These are phyloP conservation scores for Circinella umbellata DNA, from an alignment of 371 early-diverging fungal species.

Conservation along the genomic window DNA sequence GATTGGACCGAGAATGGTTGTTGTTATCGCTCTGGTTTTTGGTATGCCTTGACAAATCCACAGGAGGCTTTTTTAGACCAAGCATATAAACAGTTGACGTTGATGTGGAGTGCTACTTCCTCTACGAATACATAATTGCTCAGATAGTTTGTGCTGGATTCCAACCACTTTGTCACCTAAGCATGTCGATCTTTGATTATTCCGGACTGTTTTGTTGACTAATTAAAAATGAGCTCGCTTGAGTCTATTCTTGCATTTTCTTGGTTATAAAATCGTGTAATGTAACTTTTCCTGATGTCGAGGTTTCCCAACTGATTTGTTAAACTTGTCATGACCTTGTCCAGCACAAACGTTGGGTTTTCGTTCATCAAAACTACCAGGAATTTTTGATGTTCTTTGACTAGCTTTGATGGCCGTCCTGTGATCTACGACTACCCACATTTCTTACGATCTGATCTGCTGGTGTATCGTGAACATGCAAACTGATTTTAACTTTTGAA, in stretches of 20 bases:
- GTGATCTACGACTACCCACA: conserved; percentile 21
- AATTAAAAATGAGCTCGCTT: conserved; percentile 27
- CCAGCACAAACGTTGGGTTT: conserved; percentile 22
- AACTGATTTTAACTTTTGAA: too few relatives aligned
- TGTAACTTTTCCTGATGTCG: conserved; percentile 20
- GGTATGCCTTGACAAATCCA: conserved; percentile 10
- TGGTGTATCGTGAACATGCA: neutral
- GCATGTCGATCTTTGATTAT: conserved; percentile 26
- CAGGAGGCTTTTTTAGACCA: conserved; percentile 17
- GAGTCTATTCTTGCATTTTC: conserved; percentile 29
- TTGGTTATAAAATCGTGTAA: conserved; percentile 27
- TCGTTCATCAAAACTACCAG: conserved; percentile 22
- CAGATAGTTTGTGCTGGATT: conserved; percentile 16
- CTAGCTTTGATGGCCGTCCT: conserved; percentile 21
- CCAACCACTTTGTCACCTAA: conserved; percentile 19
- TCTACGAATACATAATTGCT: conserved; percentile 21
- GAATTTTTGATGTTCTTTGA: conserved; percentile 19
- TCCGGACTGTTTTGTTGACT: conserved; percentile 25
- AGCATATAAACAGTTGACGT: conserved; percentile 7
- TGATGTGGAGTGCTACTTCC: conserved; percentile 21
- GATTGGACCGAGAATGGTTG: conserved; percentile 20
- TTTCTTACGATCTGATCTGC: conserved; percentile 23
- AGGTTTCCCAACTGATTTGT: conserved; percentile 24
- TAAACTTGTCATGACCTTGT: conserved; percentile 28
- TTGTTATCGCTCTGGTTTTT: conserved; percentile 9